Evolutionary conservation across 345 rosid genomes (phyloP).

Genomic region (Salix viminalis): DNA sequence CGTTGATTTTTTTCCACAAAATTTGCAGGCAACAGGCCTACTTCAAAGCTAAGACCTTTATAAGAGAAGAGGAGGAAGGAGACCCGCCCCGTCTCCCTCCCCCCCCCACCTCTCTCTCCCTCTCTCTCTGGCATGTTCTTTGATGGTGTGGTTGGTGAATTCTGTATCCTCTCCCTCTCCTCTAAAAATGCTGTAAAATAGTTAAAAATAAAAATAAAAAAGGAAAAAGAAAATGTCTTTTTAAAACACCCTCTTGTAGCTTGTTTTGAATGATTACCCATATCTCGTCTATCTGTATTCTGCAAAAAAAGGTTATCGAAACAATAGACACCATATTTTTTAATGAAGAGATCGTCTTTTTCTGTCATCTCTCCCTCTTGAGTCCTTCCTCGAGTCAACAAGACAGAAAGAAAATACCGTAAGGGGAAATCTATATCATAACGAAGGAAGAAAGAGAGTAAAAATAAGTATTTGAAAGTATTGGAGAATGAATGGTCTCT

Average conservation of each 20-base stretch:
- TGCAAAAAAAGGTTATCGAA: background rate
- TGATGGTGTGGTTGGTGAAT: slow-evolving; percentile 23
- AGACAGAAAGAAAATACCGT: background rate
- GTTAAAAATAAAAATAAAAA: background rate
- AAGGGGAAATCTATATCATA: slow-evolving; percentile 10
- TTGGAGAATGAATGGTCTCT: slow-evolving; percentile 59
- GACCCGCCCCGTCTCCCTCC: too few species aligned
- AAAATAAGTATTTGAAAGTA: background rate
- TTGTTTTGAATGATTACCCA: background rate
- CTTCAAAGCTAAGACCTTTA: background rate
- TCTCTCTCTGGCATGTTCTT: slow-evolving; percentile 21
- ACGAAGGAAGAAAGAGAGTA: background rate
- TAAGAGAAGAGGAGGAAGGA: background rate
- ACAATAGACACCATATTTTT: background rate
- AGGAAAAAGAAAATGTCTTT: background rate
- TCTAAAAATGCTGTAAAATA: slow-evolving; percentile 12
- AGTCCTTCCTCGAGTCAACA: slow-evolving; percentile 1
- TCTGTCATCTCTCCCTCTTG: background rate
- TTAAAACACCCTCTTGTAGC: slow-evolving; percentile 3
- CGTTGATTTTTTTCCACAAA: background rate
- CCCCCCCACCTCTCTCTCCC: background rate
- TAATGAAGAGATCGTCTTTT: background rate
- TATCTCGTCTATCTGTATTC: background rate
- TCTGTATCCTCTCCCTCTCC: slow-evolving; percentile 6
- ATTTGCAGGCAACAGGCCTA: background rate